Percentiles rank a stretch among this genome's conserved stretches.
Evolutionary conservation across 768 basidiomycete genomes (phyloP).

Genomic region (Suillus occidentalis): DNA sequence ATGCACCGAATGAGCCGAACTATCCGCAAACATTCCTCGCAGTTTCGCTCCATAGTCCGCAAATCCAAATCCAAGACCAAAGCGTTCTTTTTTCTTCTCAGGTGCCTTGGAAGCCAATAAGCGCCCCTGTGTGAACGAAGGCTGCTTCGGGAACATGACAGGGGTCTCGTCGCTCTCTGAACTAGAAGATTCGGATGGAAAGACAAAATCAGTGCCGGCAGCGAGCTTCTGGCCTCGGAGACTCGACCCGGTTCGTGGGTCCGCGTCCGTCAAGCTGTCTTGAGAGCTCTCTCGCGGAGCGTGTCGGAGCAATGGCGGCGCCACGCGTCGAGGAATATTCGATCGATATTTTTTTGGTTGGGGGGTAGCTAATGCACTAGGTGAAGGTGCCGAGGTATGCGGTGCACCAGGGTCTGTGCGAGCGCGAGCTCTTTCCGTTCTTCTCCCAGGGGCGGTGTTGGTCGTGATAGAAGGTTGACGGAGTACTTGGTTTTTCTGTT

Average conservation of each 20-base stretch:
- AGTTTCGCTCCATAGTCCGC: conserved; percentile 13
- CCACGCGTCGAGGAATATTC: conserved; percentile 28
- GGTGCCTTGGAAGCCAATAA: conserved; percentile 22
- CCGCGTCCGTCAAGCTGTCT: conserved; percentile 11
- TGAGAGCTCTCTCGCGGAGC: conserved; percentile 7
- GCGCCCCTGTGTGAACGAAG: conserved; percentile 18
- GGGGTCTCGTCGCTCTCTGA: conserved; percentile 37
- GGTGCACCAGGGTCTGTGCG: conserved; percentile 29
- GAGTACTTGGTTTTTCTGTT: conserved; percentile 3
- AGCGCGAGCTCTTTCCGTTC: conserved; percentile 27
- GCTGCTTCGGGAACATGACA: conserved; percentile 17
- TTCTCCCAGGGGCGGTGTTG: not conserved
- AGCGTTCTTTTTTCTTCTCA: conserved; percentile 26
- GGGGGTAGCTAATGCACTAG: conserved; percentile 9
- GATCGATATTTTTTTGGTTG: conserved; percentile 15
- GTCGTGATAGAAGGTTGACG: conserved; percentile 6
- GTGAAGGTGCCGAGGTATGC: conserved; percentile 13
- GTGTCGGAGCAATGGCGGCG: conserved; percentile 12
- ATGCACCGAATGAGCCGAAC: not conserved
- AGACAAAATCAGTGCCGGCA: conserved; percentile 44
- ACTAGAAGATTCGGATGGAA: conserved; percentile 41
- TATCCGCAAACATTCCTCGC: conserved; percentile 12
- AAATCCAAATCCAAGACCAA: conserved; percentile 31
- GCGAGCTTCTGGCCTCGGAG: conserved; percentile 40
- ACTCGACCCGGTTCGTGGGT: conserved; percentile 23